phyloP scores from a whole-genome alignment of 2,329 filamentous ascomycete species.

The Daldinia eschscholtzii region DNA sequence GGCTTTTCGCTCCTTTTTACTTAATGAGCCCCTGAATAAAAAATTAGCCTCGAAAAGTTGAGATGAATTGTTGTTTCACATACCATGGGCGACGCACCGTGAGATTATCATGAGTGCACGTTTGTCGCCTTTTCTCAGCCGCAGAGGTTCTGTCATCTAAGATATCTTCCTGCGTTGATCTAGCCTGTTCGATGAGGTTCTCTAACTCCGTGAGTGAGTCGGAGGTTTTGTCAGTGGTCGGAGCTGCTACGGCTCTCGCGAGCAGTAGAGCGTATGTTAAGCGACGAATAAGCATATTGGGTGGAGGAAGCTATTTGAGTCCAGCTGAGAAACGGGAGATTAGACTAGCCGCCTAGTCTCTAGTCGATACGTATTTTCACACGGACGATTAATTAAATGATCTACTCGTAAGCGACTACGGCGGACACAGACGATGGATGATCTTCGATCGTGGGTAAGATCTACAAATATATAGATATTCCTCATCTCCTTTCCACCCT shows the following conservation, averaged over 20 bases:
- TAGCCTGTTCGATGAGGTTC: slow-evolving; percentile 19
- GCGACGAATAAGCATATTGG: slow-evolving; percentile 22
- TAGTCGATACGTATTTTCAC: slow-evolving; percentile 1
- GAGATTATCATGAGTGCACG: slow-evolving; percentile 24
- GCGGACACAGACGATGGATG: background rate
- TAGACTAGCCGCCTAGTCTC: background rate
- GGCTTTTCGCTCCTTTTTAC: slow-evolving; percentile 28
- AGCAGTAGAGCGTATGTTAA: slow-evolving; percentile 18
- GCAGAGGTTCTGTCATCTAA: slow-evolving; percentile 2
- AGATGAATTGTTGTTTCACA: background rate
- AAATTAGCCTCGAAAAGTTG: slow-evolving; percentile 2
- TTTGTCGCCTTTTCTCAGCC: background rate
- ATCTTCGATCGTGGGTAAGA: slow-evolving; percentile 1
- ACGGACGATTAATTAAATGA: background rate
- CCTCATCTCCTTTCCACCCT: slow-evolving; percentile 4
- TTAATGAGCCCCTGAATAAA: slow-evolving; percentile 37
- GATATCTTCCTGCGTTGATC: slow-evolving; percentile 15
- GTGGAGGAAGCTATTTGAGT: background rate
- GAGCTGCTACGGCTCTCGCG: background rate
- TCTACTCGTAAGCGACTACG: background rate
- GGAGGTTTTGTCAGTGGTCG: background rate
- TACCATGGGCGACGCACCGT: slow-evolving; percentile 30
- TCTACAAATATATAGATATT: slow-evolving; percentile 10
- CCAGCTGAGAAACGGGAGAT: background rate
- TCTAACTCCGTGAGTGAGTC: slow-evolving; percentile 14